Percentiles rank a stretch among this genome's conserved stretches.
Conservation (phyloP, 2,329 filamentous ascomycete genomes). For the Aureobasidium sp. region DNA sequence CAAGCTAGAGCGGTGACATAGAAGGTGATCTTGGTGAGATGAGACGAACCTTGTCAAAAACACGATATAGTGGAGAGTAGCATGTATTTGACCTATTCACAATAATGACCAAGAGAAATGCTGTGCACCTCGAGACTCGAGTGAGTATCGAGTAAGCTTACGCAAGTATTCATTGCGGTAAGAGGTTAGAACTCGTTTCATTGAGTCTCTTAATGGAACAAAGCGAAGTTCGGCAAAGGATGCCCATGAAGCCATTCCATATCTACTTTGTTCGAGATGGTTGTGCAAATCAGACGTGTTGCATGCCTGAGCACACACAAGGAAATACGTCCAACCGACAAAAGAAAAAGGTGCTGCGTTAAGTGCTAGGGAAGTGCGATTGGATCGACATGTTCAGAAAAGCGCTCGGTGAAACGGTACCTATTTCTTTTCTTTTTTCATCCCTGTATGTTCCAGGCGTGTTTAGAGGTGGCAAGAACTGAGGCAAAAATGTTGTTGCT, state of each 20-base stretch:
- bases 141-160: not conserved
- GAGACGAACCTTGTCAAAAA: no score
- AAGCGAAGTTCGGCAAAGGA: no score
- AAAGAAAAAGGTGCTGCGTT: not conserved
- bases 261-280: not conserved
- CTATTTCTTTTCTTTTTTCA: not conserved
- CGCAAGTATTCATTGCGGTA: no score
- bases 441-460: not conserved
- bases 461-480: not conserved
- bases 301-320: not conserved
- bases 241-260: no score
- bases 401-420: not conserved
- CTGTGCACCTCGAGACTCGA: not conserved
- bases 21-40: no score
- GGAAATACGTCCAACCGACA: not conserved
- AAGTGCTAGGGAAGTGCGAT: not conserved
- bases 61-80: no score
- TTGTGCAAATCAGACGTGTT: not conserved
- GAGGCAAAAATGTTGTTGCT: constrained; percentile 3
- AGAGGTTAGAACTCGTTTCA: no score
- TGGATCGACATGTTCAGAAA: not conserved
- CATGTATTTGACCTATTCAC: no score
- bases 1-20: no score
- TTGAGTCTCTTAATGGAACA: no score
- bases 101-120: not conserved